Evolutionary conservation across 2,329 filamentous ascomycete species (phyloP).

Genomic region (Epichloe sp.): DNA sequence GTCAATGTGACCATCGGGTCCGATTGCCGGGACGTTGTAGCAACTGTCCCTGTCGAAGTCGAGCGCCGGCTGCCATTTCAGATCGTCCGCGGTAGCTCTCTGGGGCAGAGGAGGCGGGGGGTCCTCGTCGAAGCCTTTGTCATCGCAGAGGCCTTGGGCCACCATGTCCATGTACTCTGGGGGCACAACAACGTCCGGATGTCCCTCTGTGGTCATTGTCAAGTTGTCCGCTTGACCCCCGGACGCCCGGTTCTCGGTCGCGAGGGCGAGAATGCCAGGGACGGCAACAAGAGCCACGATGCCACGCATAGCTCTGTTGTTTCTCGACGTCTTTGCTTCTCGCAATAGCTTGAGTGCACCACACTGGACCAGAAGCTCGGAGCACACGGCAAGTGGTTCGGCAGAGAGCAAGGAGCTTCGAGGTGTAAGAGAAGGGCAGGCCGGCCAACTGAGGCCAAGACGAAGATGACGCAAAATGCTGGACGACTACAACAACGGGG

Average conservation of each 20-base stretch:
- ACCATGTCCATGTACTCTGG: neutral
- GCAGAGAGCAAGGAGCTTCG: neutral
- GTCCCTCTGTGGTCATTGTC: neutral
- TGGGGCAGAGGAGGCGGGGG: conserved; percentile 12
- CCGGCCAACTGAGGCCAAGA: no score
- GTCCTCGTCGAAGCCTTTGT: conserved; percentile 5
- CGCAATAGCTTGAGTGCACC: no score
- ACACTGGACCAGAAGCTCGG: no score
- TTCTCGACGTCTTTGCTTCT: neutral
- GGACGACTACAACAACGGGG: neutral
- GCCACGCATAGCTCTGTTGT: neutral
- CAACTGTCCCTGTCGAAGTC: conserved; percentile 24
- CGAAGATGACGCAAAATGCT: neutral
- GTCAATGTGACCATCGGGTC: conserved; percentile 18
- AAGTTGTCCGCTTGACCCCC: neutral
- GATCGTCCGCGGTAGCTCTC: conserved; percentile 10
- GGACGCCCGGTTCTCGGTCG: neutral
- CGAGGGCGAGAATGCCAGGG: neutral
- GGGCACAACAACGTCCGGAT: neutral
- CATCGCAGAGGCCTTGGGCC: conserved; percentile 1
- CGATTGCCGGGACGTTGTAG: conserved; percentile 27
- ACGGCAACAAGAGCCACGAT: neutral
- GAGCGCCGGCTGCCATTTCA: conserved; percentile 13
- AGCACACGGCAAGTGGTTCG: neutral
- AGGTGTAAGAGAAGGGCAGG: neutral